Conservation (phyloP, 2,329 filamentous ascomycete genomes). For the Hirsutella rhossiliensis region DNA sequence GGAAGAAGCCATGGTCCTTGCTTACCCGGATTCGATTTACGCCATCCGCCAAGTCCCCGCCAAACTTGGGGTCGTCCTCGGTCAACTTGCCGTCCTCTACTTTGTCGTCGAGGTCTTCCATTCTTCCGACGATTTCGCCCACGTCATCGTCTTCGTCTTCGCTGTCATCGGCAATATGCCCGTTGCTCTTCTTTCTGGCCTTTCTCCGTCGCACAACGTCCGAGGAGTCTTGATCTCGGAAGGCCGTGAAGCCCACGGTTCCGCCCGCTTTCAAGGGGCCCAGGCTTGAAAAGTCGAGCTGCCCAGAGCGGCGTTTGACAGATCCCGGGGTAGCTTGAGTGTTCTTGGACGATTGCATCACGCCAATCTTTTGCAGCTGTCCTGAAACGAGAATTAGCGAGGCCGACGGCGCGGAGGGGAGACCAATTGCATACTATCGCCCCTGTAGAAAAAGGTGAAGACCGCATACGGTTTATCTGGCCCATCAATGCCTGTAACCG, state of each 20-base stretch:
- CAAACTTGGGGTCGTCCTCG: conserved; percentile 59
- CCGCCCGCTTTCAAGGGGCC: conserved; percentile 77
- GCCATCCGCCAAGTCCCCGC: conserved; percentile 67
- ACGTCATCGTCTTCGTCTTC: conserved; percentile 62
- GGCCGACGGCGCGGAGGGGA: not conserved
- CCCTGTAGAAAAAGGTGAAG: conserved; percentile 96
- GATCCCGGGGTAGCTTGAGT: conserved; percentile 47
- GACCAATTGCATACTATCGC: conserved; percentile 68
- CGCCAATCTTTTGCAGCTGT: conserved; percentile 94
- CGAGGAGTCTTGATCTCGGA: conserved; percentile 54
- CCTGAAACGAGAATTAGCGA: conserved; percentile 35
- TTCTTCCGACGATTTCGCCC: conserved; percentile 47
- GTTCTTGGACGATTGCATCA: conserved; percentile 57
- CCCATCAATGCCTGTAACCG: conserved; percentile 94
- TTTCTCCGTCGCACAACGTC: conserved; percentile 43
- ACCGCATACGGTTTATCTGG: conserved; percentile 92
- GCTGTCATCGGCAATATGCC: conserved; percentile 59
- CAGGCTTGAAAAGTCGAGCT: conserved; percentile 75
- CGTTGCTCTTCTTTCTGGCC: conserved; percentile 50
- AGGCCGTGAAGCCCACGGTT: conserved; percentile 80
- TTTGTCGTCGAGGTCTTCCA: conserved; percentile 52
- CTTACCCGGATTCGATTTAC: conserved; percentile 72
- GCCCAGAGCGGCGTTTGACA: conserved; percentile 68
- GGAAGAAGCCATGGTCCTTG: conserved; percentile 18
- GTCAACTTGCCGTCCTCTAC: conserved; percentile 46